Evolutionary conservation across 1,139 yeast species (phyloP), one percentile per base, ranked within the genome.

Genomic region (Scheffersomyces stambukii): DNA sequence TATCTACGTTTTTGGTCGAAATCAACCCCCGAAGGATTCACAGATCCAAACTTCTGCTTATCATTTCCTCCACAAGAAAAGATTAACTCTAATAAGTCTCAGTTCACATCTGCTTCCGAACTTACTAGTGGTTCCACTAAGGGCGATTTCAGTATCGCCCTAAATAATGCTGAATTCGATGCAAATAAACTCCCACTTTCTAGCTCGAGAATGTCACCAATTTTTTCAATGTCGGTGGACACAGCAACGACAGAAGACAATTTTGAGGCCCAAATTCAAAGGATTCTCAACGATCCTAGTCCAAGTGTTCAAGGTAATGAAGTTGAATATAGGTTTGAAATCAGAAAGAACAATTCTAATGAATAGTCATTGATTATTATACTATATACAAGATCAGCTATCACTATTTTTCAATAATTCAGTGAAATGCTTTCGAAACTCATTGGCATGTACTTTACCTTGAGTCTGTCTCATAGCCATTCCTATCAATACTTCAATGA

Each of bases 401-500:
- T 20, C 25, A 17, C n/a, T n/a, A n/a, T n/a, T n/a, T 21, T 31
- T 16, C 17, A 60, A 37, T 23, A 60, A 30, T 21, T 48, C 42
- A 7, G 64, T 64, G 39, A 80, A 65, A 32, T 55, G 60, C 10
- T 46, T 39, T 34, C 69, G 71, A 32, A 80, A 64, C n/a, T 55
- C 50, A 4, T 57, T 55, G 1, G 86, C 72, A 23, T 68, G 61
- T 4, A 79, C 67, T 41, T 70, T 76, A 2, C 96, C 96, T 38
- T 77, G 79, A 2, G 85, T 72, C 35, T 68, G 62, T 42, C 77
- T 73, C 95, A 93, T 86, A 10, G 88, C 95, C 48, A 75, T 75
- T 0, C 97, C 98, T 3, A 91, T 70, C 33, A 91, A 60, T 46
- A 67, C 88, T 46, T 88, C 84, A 16, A 89, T 52, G 11, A 88